Percentiles rank a stretch among this genome's conserved stretches.
These are phyloP conservation scores for Trichocomaceae sp. DNA, from an alignment of 2,329 filamentous ascomycete genomes.

Conservation along the genomic window DNA sequence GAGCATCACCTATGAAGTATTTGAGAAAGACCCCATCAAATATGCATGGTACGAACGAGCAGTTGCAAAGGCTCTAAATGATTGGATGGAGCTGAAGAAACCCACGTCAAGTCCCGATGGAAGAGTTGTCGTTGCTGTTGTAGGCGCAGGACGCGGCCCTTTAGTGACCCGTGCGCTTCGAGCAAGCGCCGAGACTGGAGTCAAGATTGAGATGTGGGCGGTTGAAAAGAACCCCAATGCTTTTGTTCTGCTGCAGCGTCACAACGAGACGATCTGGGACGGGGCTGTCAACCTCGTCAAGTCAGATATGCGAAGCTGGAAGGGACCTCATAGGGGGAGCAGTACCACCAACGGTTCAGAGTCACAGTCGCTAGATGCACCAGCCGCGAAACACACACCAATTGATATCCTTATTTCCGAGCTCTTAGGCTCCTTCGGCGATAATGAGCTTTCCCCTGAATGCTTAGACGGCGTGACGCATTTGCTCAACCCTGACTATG, in stretches of 20 bases:
- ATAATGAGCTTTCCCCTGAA: slow-evolving; percentile 95
- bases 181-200: slow-evolving; percentile 68
- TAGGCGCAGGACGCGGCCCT: slow-evolving; percentile 86
- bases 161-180: slow-evolving; percentile 79
- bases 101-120: slow-evolving; percentile 66
- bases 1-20: slow-evolving; percentile 95
- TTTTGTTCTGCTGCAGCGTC: slow-evolving; percentile 81
- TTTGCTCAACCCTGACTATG: slow-evolving; percentile 69
- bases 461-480: slow-evolving; percentile 94
- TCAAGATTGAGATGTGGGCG: slow-evolving; percentile 79
- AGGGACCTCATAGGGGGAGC: slow-evolving; percentile 54
- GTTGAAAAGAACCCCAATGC: slow-evolving; percentile 98
- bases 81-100: slow-evolving; percentile 68
- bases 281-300: slow-evolving; percentile 79
- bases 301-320: slow-evolving; percentile 96
- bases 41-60: slow-evolving; percentile 93
- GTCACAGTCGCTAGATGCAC: slow-evolving; percentile 21
- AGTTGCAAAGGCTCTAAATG: slow-evolving; percentile 68
- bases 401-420: slow-evolving; percentile 92
- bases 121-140: slow-evolving; percentile 79
- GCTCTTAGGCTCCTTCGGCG: slow-evolving; percentile 83
- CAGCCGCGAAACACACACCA: slow-evolving; percentile 25
- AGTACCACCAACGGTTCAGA: too few relatives aligned
- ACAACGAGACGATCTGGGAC: slow-evolving; percentile 77
- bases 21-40: slow-evolving; percentile 96